These are phyloP conservation scores for Rutidosis leptorrhynchoides DNA, from an alignment of 129 eudicot species.

Conservation along the genomic window DNA sequence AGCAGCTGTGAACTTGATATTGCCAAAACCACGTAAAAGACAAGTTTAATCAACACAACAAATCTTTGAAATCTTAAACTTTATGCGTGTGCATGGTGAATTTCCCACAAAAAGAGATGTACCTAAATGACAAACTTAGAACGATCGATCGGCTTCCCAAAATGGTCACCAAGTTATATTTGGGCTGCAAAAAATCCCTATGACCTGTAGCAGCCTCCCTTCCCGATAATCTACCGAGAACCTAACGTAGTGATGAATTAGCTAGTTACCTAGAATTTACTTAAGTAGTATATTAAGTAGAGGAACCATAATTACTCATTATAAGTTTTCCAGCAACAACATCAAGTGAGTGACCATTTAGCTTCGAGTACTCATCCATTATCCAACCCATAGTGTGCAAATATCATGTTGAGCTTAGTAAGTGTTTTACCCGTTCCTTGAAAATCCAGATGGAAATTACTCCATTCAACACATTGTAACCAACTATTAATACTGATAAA, in stretches of 20 bases:
- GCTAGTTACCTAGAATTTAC: not conserved
- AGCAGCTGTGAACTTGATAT: too few relatives aligned
- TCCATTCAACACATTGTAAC: conserved; percentile 47
- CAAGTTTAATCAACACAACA: too few relatives aligned
- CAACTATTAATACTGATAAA: conserved; percentile 1
- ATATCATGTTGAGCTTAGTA: not conserved
- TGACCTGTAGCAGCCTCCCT: conserved; percentile 77
- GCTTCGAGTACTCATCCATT: conserved; percentile 75
- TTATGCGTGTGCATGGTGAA: too few relatives aligned
- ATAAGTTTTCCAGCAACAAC: conserved; percentile 75
- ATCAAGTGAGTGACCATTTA: conserved; percentile 75
- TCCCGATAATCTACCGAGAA: conserved; percentile 74
- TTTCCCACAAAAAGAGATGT: too few relatives aligned
- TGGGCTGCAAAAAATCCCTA: conserved; percentile 67
- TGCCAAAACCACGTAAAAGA: too few relatives aligned
- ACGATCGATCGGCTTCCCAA: too few relatives aligned
- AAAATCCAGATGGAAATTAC: conserved; percentile 90
- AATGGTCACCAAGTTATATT: conserved; percentile 63
- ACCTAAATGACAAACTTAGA: too few relatives aligned
- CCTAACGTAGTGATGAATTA: conserved; percentile 28
- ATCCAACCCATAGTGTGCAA: conserved; percentile 88
- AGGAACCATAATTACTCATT: conserved; percentile 37
- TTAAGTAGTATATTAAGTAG: too few relatives aligned
- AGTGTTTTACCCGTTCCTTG: conserved; percentile 93
- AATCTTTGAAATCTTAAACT: too few relatives aligned